phyloP scores from a whole-genome alignment of 495 filamentous ascomycete species.

The Daldinia caldariorum region DNA sequence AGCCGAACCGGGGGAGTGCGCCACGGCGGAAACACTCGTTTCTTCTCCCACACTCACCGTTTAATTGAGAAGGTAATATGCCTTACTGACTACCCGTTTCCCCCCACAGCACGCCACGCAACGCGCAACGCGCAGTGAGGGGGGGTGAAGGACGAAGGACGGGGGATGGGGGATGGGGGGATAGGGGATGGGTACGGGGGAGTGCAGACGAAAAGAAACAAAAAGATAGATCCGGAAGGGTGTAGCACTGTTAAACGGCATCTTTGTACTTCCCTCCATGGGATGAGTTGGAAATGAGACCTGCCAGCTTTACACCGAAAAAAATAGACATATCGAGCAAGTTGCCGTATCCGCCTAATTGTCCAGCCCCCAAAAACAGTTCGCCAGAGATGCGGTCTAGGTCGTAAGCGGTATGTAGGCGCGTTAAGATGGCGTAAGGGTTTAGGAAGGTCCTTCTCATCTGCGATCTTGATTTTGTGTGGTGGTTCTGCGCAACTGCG shows the following conservation, averaged over 20 bases:
- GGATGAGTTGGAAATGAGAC: constrained; percentile 24
- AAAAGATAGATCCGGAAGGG: constrained; percentile 29
- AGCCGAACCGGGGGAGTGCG: constrained; percentile 23
- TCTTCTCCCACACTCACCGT: constrained; percentile 19
- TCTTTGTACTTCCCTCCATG: constrained; percentile 49
- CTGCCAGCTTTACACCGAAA: constrained; percentile 47
- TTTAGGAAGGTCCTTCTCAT: constrained; percentile 19
- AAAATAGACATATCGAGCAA: constrained; percentile 17
- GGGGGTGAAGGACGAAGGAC: no score
- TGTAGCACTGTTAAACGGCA: constrained; percentile 38
- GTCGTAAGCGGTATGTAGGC: constrained; percentile 30
- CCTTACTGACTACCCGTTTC: constrained; percentile 24
- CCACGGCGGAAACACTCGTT: constrained; percentile 42
- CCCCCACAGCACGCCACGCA: constrained; percentile 32
- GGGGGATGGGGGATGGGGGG: no score
- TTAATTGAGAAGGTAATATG: constrained; percentile 9
- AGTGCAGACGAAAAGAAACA: constrained; percentile 24
- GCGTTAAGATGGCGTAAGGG: constrained; percentile 33
- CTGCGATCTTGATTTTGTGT: constrained; percentile 41
- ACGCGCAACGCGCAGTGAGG: constrained; percentile 33
- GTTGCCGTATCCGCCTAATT: constrained; percentile 25
- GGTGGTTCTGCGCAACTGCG: constrained; percentile 37
- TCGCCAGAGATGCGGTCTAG: constrained; percentile 21
- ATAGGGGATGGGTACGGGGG: constrained; percentile 4
- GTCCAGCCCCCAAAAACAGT: constrained; percentile 32